These are phyloP conservation scores for Racocetra persica DNA, from an alignment of 371 early-diverging fungal species.

Conservation along the genomic window DNA sequence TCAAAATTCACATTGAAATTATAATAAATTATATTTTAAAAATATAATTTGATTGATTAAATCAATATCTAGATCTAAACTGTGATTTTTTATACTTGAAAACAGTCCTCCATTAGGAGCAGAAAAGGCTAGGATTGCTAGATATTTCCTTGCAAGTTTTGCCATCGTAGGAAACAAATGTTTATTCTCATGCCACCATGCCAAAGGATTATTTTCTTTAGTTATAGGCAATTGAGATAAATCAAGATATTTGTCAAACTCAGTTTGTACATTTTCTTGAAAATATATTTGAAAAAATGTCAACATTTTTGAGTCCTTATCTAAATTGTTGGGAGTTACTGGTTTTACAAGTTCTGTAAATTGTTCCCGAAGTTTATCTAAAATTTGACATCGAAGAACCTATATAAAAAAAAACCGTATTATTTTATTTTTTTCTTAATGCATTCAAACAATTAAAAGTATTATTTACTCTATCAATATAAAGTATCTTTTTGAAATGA, in stretches of 20 bases:
- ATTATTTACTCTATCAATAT: too few species aligned
- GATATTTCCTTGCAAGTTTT: constrained; percentile 4
- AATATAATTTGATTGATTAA: not conserved
- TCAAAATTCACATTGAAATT: not conserved
- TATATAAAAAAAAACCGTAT: not conserved
- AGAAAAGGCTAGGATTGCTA: not conserved
- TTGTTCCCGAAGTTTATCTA: not conserved
- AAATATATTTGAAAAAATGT: not conserved
- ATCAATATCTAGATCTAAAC: not conserved
- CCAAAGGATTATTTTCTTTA: constrained; percentile 5
- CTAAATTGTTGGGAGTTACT: not conserved
- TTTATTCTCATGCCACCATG: not conserved
- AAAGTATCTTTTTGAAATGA: not conserved
- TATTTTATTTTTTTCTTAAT: not conserved
- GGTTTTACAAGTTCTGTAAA: not conserved
- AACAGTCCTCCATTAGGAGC: not conserved
- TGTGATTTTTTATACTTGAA: not conserved
- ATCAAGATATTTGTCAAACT: not conserved
- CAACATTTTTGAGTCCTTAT: not conserved
- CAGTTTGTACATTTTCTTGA: not conserved
- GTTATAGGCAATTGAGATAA: not conserved
- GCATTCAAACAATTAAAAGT: too few species aligned
- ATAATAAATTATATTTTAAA: constrained; percentile 1
- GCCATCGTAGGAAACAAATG: not conserved
- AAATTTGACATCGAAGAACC: not conserved